Base-by-base conservation (phyloP, 1,284 basidiomycete genomes). In the Ustilago crameri region DNA sequence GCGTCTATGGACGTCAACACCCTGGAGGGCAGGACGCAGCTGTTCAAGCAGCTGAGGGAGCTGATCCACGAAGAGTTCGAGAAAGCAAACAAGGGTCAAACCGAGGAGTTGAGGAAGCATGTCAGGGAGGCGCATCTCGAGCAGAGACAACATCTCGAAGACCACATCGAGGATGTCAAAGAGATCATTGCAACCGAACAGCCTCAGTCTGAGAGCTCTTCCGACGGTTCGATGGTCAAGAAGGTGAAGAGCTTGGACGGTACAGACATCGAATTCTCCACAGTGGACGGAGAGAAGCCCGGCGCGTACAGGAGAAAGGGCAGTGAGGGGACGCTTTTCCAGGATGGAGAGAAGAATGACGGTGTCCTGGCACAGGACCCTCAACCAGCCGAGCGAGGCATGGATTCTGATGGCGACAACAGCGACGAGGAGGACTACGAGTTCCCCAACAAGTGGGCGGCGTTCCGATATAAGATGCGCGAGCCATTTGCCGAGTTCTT, bases 151-250 rank as follows among this genome's bases (percentile, higher is more conserved):
- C 64, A 74, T 34, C 72, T 78, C 61, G 44, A 65, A 7, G 54
- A 64, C 14, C 81, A 82, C 30, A 80, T 81, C 18, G 51, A 49
- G 26, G 79, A 81, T 14, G 70, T 82, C 34, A 80, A 82, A 42
- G 41, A 54, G 9, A 68, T 82, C 12, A 58, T 59, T 23, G 51
- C 32, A 9, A 44, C 51, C 22, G 67, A 57, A 9, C 51, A 45
- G 12, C 37, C 42, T 24, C 26, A 41, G 27, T 47, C 45, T 0
- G 50, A 59, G 22, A 41, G 46, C 0, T 30, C 30, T 30, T 30
- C 30, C 7, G 53, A 57, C 1, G 51, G 41, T 24, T 44, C 58
- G 5, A 37, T 41, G 3, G 34, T 48, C 23, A 57, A 59, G 26
- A 50, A 51, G 15, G 35, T 37, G 1, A 53, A 65, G 35, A 54